Evolutionary conservation across 768 basidiomycete genomes (phyloP), one percentile per base, ranked within the genome.

Genomic region (Neoboletus subvelutipes): DNA sequence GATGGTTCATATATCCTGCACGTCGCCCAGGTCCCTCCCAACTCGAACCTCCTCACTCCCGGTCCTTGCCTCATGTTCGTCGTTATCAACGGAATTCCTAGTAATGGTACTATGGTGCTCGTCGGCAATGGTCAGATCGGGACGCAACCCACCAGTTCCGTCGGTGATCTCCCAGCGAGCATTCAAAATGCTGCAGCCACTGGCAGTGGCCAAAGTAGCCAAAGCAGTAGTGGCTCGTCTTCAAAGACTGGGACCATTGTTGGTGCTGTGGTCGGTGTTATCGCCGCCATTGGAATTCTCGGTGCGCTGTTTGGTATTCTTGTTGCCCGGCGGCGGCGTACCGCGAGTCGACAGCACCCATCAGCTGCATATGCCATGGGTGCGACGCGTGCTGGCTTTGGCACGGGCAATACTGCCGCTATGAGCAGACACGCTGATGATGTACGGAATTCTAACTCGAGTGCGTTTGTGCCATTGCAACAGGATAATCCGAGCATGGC

Each of bases 51-150:
- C 63, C 84, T 97, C 78, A 87, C 90, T 58, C 96, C 96, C 17
- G 95, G 95, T 12, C 94, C 96, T 11, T 89, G 84, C 2, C 78
- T 95, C 60, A 62, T 96, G 59, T 97, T 83, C 67, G 88, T 96
- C 60, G 87, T 85, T 33, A 78, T 97, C 62, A 80, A 87, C 64
- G 94, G 93, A 33, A 85, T 98, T 22, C 95, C 94, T 1, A 88
- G 86, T 55, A 87, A 86, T 58, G 94, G 88, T 2, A 82, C 83
- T 3, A 81, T 81, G 71, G 80, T 95, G 53, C 89, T 84, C 58
- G 79, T 94, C 41, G 96, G 96, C 10, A 87, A 76, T 56, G 94
- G 95, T 12, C 74, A 85, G 59, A 76, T 97, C 12, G 92, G 84
- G 42, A 71, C 72, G 1, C 95, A 97, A 70, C 79, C 88, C 1